These are phyloP conservation scores for Colletotrichum viniferum DNA, from an alignment of 2,329 filamentous ascomycete genomes.

Conservation along the genomic window DNA sequence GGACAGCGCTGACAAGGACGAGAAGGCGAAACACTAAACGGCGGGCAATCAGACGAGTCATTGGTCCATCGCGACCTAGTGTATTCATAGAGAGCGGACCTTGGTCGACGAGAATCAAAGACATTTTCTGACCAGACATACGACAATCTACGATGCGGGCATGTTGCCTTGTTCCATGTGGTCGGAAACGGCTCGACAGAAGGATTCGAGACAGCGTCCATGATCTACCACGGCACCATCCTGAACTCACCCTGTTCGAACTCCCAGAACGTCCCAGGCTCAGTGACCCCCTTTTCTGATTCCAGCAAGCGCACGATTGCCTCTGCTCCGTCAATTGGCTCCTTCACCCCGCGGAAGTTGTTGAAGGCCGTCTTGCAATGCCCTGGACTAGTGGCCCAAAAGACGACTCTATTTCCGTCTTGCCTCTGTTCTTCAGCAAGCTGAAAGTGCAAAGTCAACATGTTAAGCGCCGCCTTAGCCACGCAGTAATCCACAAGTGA, in stretches of 20 bases:
- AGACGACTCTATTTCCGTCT: not conserved
- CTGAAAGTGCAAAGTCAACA: not conserved
- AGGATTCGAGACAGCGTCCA: not conserved
- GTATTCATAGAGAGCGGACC: constrained; percentile 17
- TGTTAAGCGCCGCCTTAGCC: not conserved
- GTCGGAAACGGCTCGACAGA: not conserved
- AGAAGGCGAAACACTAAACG: constrained; percentile 49
- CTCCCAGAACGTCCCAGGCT: not conserved
- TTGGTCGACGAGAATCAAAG: constrained; percentile 18
- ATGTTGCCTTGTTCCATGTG: not conserved
- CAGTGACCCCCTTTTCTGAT: not conserved
- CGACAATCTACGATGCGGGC: not conserved
- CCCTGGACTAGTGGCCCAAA: not conserved
- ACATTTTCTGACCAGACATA: constrained; percentile 13
- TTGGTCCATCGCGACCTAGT: constrained; percentile 17
- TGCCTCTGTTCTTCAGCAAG: not conserved
- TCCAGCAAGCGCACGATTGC: not conserved
- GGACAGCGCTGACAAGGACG: constrained; percentile 44
- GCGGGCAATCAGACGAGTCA: constrained; percentile 1
- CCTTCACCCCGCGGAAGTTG: not conserved
- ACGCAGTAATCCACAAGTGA: not conserved
- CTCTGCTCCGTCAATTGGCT: not conserved
- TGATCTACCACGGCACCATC: not conserved
- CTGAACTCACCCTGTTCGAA: not conserved
- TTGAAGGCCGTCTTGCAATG: not conserved